Evolutionary conservation across 2,329 filamentous ascomycete species (phyloP).

Genomic region (Aspergillus fumigatiaffinis): DNA sequence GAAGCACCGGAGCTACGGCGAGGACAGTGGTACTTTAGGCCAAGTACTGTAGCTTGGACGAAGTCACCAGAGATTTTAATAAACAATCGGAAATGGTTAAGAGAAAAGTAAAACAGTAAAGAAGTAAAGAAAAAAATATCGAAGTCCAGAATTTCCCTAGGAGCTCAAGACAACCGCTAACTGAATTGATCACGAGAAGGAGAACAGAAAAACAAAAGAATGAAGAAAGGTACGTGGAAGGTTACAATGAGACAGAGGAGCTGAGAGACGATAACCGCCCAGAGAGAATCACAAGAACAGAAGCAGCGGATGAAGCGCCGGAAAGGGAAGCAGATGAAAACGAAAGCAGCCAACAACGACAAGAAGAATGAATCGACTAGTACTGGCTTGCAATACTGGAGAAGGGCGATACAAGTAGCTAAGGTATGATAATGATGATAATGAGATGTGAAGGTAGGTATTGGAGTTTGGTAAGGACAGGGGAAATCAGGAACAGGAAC

Average conservation of each 20-base stretch:
- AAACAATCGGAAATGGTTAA: constrained; percentile 1
- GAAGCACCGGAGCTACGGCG: neutral
- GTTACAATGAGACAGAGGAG: neutral
- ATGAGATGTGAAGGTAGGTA: neutral
- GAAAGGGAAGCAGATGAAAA: neutral
- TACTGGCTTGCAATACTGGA: neutral
- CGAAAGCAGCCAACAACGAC: neutral
- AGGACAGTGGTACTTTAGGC: neutral
- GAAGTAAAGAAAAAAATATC: neutral
- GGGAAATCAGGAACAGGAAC: neutral
- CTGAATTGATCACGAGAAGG: no score
- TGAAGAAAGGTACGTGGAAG: neutral
- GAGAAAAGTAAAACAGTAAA: neutral
- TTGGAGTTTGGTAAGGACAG: neutral
- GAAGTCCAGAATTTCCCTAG: neutral
- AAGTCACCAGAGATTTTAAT: neutral
- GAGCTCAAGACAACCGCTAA: neutral
- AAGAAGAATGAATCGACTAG: neutral
- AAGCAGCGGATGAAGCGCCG: neutral
- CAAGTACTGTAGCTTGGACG: neutral
- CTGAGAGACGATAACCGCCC: neutral
- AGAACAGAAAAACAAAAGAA: no score
- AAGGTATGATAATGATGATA: no score
- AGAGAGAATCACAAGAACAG: neutral
- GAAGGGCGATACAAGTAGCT: neutral